Base-by-base conservation (phyloP, 129 eudicot genomes). In the Logfia minima region DNA sequence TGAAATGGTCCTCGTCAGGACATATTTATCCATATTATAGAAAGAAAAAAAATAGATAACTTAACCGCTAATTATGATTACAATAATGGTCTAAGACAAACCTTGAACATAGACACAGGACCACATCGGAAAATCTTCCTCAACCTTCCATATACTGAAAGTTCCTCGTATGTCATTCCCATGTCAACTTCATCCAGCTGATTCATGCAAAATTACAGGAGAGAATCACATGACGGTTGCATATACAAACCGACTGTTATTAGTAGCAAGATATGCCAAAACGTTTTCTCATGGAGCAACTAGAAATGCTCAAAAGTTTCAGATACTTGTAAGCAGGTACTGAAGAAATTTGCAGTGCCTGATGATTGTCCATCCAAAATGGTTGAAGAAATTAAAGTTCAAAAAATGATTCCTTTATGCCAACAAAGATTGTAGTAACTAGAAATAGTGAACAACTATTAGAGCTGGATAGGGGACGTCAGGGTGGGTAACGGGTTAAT, bases 151-250 rank as follows among this genome's bases (percentile, higher is more conserved):
- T 89, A 94, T 6, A 89, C 93, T 24, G 97, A 94, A 75, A 94
- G 93, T 59, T 94, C 98, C 71, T 87, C 92, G 26, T 94, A 91
- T 65, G 98, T 94, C 98, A 94, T 94, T 71, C 98, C 97, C 97
- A 94, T 94, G 81, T 94, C 98, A 56, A 91, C 96, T 82, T 91
- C 98, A 78, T 94, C 98, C 75, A 91, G 96, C 98, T 93, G 88
- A 75, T 68, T 52, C 67, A 82, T 29, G 48, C 35, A 59, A 53
- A 60, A 68, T 34, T 37, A 76, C 32, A 35, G 32, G 80, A 71
- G 17, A 58, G 62, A 43, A 39, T 53, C 63, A 58, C 26, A 21
- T 21, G 28, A 58, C 1, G 26, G 63, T 58, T 58, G 63, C 63
- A 19, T 19, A 56, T 31, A 26, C 45, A 31, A 29, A 65, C 24